Evolutionary conservation across 192 early-diverging fungal species (phyloP), one percentile per base, ranked within the genome.

Genomic region (Coemansia brasiliensis): DNA sequence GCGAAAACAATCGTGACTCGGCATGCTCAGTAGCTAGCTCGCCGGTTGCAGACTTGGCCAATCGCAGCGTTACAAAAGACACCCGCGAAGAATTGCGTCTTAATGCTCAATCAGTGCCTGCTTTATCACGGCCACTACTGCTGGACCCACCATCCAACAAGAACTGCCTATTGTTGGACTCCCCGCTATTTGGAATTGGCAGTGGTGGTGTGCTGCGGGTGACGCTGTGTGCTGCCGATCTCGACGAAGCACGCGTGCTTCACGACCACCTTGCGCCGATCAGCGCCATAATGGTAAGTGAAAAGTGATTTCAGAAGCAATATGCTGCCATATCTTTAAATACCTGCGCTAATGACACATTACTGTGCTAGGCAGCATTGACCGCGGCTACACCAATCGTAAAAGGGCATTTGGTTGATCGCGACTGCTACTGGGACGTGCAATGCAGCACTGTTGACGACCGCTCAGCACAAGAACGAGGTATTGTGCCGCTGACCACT

Each of bases 341-440:
- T n/a, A n/a, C n/a, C n/a, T n/a, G 27, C 12, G 39, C 13, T 56
- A 43, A 25, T 56, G 16, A 18, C 12, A 22, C 25, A 27, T 25
- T 16, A 15, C 37, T 52, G 40, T 29, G 43, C 12, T 72, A 72
- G 69, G 78, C 94, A 55, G 94, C 96, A 13, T 71, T 99, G 59
- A 89, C 92, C 0, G 96, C 94, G 0, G 90, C 90, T 29, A 86
- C 94, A 13, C 96, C 96, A 12, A 91, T 95, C 27, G 95, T 88
- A 58, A 83, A 91, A 16, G 96, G 96, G n/a, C 89, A 92, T 69
- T 65, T 99, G 61, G 85, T 90, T 6, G 93, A 95, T 72, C 90
- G 95, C 0, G 96, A 99, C 70, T 91, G 92, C 76, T 85, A 95
- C 74, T 99, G 96, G 96, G 91, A 97, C 65, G 93, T 96, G 21